Conservation (phyloP, 176 grass and related monocot genomes). For the Rhynchospora tenuis region DNA sequence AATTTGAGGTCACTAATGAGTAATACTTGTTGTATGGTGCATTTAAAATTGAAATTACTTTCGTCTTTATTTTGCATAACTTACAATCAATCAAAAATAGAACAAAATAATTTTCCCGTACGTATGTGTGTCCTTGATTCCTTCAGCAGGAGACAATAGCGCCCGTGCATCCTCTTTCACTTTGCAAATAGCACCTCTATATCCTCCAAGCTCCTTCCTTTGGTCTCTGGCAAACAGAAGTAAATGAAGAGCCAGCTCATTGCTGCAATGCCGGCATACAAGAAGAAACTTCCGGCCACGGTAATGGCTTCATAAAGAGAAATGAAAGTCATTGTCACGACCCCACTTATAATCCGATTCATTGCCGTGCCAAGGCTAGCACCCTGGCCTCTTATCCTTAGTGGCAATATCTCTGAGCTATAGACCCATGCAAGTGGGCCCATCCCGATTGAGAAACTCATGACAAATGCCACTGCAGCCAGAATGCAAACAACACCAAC, state of each 20-base stretch:
- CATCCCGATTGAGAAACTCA: conserved; percentile 53
- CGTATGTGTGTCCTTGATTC: not conserved
- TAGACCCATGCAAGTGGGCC: conserved; percentile 71
- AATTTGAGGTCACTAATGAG: not conserved
- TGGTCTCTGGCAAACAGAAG: conserved; percentile 50
- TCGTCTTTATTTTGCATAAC: not conserved
- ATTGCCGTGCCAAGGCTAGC: conserved; percentile 56
- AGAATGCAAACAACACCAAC: conserved; percentile 4
- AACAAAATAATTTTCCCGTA: conserved; percentile 2
- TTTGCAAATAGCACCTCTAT: conserved; percentile 67
- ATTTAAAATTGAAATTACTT: not conserved
- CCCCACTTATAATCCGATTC: conserved; percentile 53
- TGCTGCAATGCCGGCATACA: conserved; percentile 45
- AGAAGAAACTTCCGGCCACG: conserved; percentile 60
- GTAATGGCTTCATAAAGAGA: conserved; percentile 64
- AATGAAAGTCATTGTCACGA: conserved; percentile 76
- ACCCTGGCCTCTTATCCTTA: conserved; percentile 58
- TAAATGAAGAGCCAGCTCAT: conserved; percentile 54
- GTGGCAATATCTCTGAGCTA: conserved; percentile 64
- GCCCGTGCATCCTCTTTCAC: not conserved
- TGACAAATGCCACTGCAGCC: conserved; percentile 43
- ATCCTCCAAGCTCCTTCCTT: conserved; percentile 61
- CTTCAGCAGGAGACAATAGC: not conserved
- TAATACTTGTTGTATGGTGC: not conserved
- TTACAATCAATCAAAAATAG: not conserved